Base-by-base conservation (phyloP, 345 rosid genomes). In the Tarenaya hassleriana region DNA sequence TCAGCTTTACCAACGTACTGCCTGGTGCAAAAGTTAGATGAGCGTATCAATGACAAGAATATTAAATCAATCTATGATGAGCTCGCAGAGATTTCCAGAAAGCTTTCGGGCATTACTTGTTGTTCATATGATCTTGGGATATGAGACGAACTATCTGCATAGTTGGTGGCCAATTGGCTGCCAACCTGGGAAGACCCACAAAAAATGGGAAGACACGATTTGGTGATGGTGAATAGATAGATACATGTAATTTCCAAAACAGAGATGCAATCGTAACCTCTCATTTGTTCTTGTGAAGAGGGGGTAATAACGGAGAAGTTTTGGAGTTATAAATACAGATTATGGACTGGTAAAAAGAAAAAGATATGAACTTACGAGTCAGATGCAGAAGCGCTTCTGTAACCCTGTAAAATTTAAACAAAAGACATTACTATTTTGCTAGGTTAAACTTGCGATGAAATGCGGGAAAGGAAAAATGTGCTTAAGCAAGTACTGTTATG, bases 81-180 rank as follows among this genome's bases (percentile, higher is more conserved):
- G n/a, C n/a, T 6, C 4, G 9, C 16, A 10, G 40, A 32, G 10
- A 47, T 39, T 10, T 58, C 60, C 20, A 62, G 24, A 7, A 61
- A 41, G 59, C n/a, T n/a, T n/a, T n/a, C 21, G 11, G 43, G 56
- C 34, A 53, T 59, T 83, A 92, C 97, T 88, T 83, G 81, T 92
- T 92, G 74, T 85, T 92, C 99, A 88, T 85, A 76, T 85, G 94
- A 64, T 92, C 99, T 69, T 85, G 95, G 31, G 97, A 85, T 66
- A 92, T 88, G 58, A 92, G 90, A 43, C 94, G 94, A 63, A 81
- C 99, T 46, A 92, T 88, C 73, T 92, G 97, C 99, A 92, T 83
- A 20, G 81, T 80, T 34, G 69, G 47, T 11, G 99, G 99, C 99
- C 99, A 92, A 64, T 92, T 84, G 39, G 82, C 91, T 50, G 97